phyloP scores from a whole-genome alignment of 2,329 filamentous ascomycete species.

The Ophiostoma piceae region DNA sequence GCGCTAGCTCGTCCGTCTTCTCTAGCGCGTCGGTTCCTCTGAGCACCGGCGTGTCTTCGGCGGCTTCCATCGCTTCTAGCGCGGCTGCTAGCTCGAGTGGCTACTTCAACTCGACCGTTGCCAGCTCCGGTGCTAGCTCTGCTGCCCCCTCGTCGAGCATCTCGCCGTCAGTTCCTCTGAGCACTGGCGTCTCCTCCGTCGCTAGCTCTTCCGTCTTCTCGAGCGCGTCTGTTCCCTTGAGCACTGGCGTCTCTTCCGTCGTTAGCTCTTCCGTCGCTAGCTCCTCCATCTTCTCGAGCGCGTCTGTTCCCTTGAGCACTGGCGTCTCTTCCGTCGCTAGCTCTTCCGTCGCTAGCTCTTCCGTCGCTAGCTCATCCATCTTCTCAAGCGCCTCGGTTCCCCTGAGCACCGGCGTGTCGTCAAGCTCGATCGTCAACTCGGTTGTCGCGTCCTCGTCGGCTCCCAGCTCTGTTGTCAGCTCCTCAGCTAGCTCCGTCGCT shows the following conservation, averaged over 20 bases:
- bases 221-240: background rate
- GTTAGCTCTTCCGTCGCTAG: background rate
- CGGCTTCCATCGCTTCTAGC: too few relatives aligned
- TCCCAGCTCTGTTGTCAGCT: background rate
- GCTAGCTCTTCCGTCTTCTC: background rate
- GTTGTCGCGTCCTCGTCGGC: background rate
- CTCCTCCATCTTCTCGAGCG: background rate
- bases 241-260: background rate
- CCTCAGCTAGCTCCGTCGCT: background rate
- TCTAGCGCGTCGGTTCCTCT: background rate
- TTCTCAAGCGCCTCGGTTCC: too few relatives aligned
- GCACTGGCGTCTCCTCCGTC: background rate
- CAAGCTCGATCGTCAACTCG: background rate
- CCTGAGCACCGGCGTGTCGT: too few relatives aligned
- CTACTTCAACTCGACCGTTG: too few relatives aligned
- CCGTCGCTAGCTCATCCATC: too few relatives aligned
- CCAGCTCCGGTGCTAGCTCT: too few relatives aligned
- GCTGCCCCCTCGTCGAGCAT: too few relatives aligned
- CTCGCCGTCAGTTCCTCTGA: background rate
- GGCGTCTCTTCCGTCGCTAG: background rate
- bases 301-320: conserved; percentile 1
- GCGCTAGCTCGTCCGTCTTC: background rate
- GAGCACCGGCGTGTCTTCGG: too few relatives aligned
- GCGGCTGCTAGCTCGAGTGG: too few relatives aligned
- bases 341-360: background rate